Base-by-base conservation (phyloP, 78 protist species). In the Creolimax fragrantissima region DNA sequence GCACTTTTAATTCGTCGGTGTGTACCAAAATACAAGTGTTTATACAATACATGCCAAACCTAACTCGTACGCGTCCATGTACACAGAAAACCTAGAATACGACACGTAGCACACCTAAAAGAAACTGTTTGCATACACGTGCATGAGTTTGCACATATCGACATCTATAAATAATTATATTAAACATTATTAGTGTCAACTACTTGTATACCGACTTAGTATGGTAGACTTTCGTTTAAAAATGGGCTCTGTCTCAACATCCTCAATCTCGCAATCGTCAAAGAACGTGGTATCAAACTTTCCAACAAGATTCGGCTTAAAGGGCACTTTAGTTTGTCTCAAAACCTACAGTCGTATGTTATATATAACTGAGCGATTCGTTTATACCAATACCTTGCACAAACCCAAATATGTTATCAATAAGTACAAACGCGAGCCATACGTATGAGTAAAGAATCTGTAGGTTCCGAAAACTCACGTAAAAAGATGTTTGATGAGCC, bases 261-360 rank as follows among this genome's bases (percentile, higher is more conserved):
- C 58, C 42, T 90, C 92, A 42, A 45, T 42, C 92, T 90, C 92
- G 35, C 36, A 74, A 58, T 90, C 92, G 32, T 90, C 92, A 17
- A 90, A 90, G 45, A 90, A 74, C 35, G 86, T 58, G 74, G 92
- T 74, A 88, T 90, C 92, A 5, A 42, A 41, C 35, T 17, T 5
- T 5, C 81, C 42, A 3, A 58, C 86, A 39, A 90, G 86, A 36
- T 90, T 58, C 7, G 92, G 92, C n/a, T 45, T 41, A 3, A 90
- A 90, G 7, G 92, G 92, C 3, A 58, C 47, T 11, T 58, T 43
- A 39, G 35, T 47, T 24, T 17, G 35, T 3, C 37, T 24, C 24
- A 17, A 24, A 58, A 58, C 74, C 74, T 58, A 58, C 39, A 24
- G 74, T 58, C n/a, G n/a, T n/a, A n/a, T n/a, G n/a, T n/a, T n/a